phyloP scores from a whole-genome alignment of 805 yeast genomes.

The Monosporozyma yasuniensis region DNA sequence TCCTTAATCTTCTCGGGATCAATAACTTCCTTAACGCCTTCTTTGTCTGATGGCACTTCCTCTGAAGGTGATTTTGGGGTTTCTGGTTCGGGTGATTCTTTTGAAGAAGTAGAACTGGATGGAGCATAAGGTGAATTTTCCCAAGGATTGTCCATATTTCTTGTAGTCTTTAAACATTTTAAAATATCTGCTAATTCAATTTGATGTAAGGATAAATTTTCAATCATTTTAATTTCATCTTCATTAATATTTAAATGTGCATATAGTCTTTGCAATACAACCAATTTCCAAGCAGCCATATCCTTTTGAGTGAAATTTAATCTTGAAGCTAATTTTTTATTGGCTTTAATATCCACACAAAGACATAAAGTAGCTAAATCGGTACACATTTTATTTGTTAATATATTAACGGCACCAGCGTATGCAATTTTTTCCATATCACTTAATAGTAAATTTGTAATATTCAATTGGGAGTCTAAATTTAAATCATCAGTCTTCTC shows the following conservation, averaged over 20 bases:
- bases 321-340: conserved; percentile 43
- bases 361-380: conserved; percentile 54
- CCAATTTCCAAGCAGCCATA: conserved; percentile 76
- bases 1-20: conserved; percentile 29
- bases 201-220: conserved; percentile 75
- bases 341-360: conserved; percentile 41
- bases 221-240: conserved; percentile 84
- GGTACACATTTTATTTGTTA: conserved; percentile 72
- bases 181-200: conserved; percentile 65
- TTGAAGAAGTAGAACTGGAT: neutral
- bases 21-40: conserved; percentile 12
- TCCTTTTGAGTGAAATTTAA: conserved; percentile 64
- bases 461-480: conserved; percentile 46
- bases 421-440: conserved; percentile 89
- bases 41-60: neutral
- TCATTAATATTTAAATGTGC: conserved; percentile 67
- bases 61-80: neutral
- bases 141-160: conserved; percentile 44
- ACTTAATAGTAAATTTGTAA: conserved; percentile 71
- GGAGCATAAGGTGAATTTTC: conserved; percentile 10
- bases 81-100: neutral
- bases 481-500: conserved; percentile 30
- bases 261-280: conserved; percentile 60
- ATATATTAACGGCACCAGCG: conserved; percentile 71
- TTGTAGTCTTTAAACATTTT: conserved; percentile 46